phyloP scores from a whole-genome alignment of 208 protist species.

The Novymonas esmeraldas region DNA sequence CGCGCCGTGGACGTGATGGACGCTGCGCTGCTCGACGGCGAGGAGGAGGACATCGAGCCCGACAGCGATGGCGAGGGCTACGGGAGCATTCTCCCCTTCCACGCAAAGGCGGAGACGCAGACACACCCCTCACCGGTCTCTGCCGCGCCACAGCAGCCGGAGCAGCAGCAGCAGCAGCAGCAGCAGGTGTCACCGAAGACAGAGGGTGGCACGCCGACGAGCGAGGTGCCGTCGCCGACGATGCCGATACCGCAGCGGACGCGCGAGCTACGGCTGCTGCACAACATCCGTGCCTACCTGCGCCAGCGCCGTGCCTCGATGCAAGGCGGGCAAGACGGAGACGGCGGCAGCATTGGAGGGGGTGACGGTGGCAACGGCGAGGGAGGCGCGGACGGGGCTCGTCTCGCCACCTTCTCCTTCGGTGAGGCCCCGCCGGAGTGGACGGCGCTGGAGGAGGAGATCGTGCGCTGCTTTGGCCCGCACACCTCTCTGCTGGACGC shows the following conservation, averaged over 20 bases:
- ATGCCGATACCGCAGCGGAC: not conserved
- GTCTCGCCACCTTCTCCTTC: constrained; percentile 5
- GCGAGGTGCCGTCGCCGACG: not conserved
- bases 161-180: not conserved
- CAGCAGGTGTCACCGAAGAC: not conserved
- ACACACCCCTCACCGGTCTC: not conserved
- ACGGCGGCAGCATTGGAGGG: not conserved
- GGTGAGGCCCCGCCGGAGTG: constrained; percentile 33
- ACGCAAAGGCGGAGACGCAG: constrained; percentile 9
- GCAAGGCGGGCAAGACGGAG: not conserved
- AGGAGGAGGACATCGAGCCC: constrained; percentile 57
- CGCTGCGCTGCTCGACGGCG: constrained; percentile 55
- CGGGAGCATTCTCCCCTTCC: constrained; percentile 61
- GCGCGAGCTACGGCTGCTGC: constrained; percentile 38
- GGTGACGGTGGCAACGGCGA: not conserved
- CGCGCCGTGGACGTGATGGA: constrained; percentile 57
- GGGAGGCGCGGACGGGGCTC: not conserved
- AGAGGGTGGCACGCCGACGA: not conserved
- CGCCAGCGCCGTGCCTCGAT: constrained; percentile 10
- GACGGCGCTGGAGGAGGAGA: constrained; percentile 46
- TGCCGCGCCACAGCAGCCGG: not conserved
- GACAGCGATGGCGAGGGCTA: constrained; percentile 90
- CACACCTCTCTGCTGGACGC: constrained; percentile 51
- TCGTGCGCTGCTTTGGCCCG: constrained; percentile 42
- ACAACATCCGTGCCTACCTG: constrained; percentile 74